Percentiles rank a stretch among this genome's conserved stretches.
phyloP scores from a whole-genome alignment of 768 basidiomycete genomes.

The Psilocybe subaeruginosa region DNA sequence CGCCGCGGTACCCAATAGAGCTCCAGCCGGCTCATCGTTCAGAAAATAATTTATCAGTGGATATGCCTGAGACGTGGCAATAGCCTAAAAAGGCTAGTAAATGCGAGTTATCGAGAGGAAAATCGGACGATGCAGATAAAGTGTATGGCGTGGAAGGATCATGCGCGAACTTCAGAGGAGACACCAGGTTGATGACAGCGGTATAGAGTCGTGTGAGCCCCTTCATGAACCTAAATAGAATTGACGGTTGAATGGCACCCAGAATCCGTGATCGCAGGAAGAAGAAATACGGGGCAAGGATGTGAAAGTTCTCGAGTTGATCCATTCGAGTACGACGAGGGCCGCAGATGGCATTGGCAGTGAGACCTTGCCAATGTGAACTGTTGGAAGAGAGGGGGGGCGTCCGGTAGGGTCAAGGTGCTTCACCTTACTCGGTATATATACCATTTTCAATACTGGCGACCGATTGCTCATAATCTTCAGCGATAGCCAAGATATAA shows the following conservation, averaged over 20 bases:
- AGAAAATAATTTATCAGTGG: too few relatives aligned
- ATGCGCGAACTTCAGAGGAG: not conserved
- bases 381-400: not conserved
- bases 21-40: not conserved
- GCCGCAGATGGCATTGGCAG: not conserved
- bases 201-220: not conserved
- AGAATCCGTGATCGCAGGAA: too few relatives aligned
- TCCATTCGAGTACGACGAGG: too few relatives aligned
- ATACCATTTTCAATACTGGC: not conserved
- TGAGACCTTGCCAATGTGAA: not conserved
- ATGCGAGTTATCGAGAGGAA: not conserved
- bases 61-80: not conserved
- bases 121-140: not conserved
- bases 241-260: not conserved
- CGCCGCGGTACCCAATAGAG: not conserved
- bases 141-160: not conserved
- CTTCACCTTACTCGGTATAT: not conserved
- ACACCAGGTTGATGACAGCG: not conserved
- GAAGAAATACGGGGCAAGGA: too few relatives aligned
- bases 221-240: not conserved
- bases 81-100: not conserved
- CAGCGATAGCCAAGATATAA: not conserved
- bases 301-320: too few relatives aligned
- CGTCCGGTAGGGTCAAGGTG: not conserved
- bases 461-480: not conserved